Percentiles rank a stretch among this genome's conserved stretches.
These are phyloP conservation scores for Rugonectria rugulosa DNA, from an alignment of 2,329 filamentous ascomycete genomes.

Conservation along the genomic window DNA sequence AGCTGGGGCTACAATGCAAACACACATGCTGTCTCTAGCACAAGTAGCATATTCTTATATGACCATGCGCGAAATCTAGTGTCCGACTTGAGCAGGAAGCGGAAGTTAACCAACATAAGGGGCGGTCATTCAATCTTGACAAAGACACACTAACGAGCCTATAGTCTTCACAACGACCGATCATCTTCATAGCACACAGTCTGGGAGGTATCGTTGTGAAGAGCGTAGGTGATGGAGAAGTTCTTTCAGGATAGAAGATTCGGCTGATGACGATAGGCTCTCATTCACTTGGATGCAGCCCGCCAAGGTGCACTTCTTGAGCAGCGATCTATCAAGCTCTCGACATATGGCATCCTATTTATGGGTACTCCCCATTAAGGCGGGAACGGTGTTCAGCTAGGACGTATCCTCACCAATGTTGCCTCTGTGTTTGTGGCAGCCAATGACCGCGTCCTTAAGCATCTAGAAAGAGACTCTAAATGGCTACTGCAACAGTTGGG, in stretches of 20 bases:
- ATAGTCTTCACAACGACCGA: background rate
- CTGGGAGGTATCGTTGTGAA: constrained; percentile 11
- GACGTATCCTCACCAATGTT: background rate
- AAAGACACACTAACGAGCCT: background rate
- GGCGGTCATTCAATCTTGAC: background rate
- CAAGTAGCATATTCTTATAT: background rate
- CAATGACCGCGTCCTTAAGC: constrained; percentile 8
- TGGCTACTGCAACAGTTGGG: constrained; percentile 12
- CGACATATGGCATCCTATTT: constrained; percentile 12
- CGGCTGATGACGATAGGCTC: background rate
- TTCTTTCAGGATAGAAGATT: background rate
- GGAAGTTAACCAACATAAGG: background rate
- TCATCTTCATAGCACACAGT: constrained; percentile 10
- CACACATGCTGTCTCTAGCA: background rate
- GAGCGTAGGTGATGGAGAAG: background rate
- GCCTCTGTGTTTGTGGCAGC: constrained; percentile 6
- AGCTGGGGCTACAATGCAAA: constrained; percentile 5
- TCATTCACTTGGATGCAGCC: constrained; percentile 10
- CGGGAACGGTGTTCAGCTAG: constrained; percentile 6
- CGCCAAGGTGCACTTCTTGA: background rate
- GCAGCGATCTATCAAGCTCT: constrained; percentile 7
- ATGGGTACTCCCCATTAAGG: constrained; percentile 15
- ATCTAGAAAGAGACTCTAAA: constrained; percentile 13
- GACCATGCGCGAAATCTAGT: constrained; percentile 4
- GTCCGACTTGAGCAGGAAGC: background rate